Evolutionary conservation across 2,329 filamentous ascomycete species (phyloP).

Genomic region (Cordyceps cicadae): DNA sequence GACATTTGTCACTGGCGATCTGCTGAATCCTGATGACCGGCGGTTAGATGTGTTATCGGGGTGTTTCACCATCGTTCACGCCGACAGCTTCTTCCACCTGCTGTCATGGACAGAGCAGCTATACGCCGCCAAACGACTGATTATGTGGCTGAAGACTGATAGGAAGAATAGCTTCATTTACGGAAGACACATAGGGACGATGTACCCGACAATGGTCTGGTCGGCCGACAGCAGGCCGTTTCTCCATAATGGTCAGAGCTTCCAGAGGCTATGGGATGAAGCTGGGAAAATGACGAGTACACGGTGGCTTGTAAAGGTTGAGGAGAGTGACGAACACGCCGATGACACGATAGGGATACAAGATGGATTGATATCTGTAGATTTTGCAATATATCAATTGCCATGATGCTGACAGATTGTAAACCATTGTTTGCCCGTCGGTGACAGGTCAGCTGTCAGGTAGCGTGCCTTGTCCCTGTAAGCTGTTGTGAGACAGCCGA

Average conservation of each 20-base stretch:
- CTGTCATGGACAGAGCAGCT: slow-evolving; percentile 40
- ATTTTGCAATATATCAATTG: slow-evolving; percentile 11
- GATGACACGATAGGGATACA: background rate
- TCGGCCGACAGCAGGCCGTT: slow-evolving; percentile 25
- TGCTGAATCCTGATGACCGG: slow-evolving; percentile 34
- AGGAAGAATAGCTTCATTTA: slow-evolving; percentile 39
- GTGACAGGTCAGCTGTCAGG: no score
- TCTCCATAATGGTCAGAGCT: slow-evolving; percentile 41
- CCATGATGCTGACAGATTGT: background rate
- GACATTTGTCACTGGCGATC: slow-evolving; percentile 43
- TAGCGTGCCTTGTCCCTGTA: background rate
- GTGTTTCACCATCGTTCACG: slow-evolving; percentile 40
- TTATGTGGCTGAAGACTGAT: slow-evolving; percentile 36
- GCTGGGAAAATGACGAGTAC: slow-evolving; percentile 41
- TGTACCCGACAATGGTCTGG: slow-evolving; percentile 19
- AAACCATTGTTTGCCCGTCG: background rate
- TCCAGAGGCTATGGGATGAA: slow-evolving; percentile 46
- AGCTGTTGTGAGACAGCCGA: no score
- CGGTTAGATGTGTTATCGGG: slow-evolving; percentile 28
- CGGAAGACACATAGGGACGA: slow-evolving; percentile 40
- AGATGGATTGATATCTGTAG: background rate
- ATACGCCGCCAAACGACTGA: slow-evolving; percentile 34
- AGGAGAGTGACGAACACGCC: slow-evolving; percentile 14
- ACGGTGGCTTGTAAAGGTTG: slow-evolving; percentile 38
- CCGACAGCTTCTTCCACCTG: slow-evolving; percentile 42